Percentiles rank a stretch among this genome's conserved stretches.
Evolutionary conservation across 352 stramenopile genomes (phyloP).

Genomic region (Pythium graminicola): DNA sequence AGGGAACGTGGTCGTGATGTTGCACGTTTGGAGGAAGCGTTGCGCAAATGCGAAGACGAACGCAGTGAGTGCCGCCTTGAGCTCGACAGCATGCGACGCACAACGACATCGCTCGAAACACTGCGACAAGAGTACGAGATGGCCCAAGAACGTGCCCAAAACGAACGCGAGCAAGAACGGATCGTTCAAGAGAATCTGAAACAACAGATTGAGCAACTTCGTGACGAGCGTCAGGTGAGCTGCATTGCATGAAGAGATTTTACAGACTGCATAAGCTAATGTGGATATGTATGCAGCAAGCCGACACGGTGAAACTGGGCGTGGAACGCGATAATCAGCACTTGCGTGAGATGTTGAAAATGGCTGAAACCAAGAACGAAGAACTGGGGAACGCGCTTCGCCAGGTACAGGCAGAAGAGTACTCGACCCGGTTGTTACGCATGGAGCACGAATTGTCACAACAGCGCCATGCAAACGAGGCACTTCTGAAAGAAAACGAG

Average conservation of each 20-base stretch:
- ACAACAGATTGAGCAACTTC: conserved; percentile 27
- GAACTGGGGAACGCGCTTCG: conserved; percentile 38
- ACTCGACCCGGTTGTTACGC: conserved; percentile 37
- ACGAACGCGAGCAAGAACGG: conserved; percentile 25
- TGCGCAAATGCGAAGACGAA: conserved; percentile 28
- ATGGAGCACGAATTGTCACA: conserved; percentile 45
- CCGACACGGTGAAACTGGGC: conserved; percentile 41
- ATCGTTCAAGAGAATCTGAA: conserved; percentile 15
- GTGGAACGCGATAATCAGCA: conserved; percentile 46
- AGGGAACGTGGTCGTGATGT: conserved; percentile 34
- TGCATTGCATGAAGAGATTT: no score
- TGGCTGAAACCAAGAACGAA: conserved; percentile 38
- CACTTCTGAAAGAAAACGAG: conserved; percentile 45
- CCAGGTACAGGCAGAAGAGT: conserved; percentile 41
- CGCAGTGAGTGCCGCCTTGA: conserved; percentile 31
- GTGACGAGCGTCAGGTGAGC: conserved; percentile 21
- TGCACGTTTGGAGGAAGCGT: conserved; percentile 19
- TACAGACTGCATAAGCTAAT: no score
- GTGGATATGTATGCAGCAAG: conserved; percentile 27
- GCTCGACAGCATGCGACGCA: conserved; percentile 28
- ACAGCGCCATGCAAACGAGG: conserved; percentile 25
- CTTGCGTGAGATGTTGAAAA: conserved; percentile 45
- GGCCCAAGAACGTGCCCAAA: conserved; percentile 28
- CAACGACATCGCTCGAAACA: conserved; percentile 26
- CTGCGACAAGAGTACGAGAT: conserved; percentile 37